Conservation (phyloP, 2,329 filamentous ascomycete species). For the Fusarium redolens region DNA sequence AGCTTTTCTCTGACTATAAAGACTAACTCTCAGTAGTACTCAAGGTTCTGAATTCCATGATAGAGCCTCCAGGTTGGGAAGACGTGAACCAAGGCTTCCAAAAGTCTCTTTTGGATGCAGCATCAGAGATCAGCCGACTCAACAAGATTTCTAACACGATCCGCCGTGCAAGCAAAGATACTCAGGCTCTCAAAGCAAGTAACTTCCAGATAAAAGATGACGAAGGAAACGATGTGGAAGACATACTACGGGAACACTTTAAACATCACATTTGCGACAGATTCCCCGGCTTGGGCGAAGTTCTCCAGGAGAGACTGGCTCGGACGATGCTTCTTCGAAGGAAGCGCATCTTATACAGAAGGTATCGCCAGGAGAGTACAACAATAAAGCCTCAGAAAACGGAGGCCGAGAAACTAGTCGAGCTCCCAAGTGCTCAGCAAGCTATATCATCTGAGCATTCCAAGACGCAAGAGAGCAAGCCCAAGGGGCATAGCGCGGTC, state of each 20-base stretch:
- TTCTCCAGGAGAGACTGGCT: background rate
- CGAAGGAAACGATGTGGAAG: background rate
- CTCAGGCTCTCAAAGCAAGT: background rate
- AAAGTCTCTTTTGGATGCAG: background rate
- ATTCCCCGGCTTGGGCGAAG: background rate
- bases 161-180: background rate
- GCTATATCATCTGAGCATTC: background rate
- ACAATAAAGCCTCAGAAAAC: background rate
- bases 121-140: background rate
- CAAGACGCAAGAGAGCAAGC: background rate
- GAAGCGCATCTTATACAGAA: background rate
- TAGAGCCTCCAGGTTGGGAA: background rate
- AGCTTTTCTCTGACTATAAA: no score
- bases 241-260: background rate
- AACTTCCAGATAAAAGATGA: background rate
- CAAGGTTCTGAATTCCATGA: background rate
- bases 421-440: background rate
- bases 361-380: background rate
- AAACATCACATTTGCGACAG: background rate
- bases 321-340: background rate
- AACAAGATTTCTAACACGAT: background rate
- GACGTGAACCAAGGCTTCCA: background rate
- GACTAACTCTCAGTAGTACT: no score
- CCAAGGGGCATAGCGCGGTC: background rate
- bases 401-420: background rate